phyloP scores from a whole-genome alignment of 352 stramenopile species.

The Phytophthora rubi region DNA sequence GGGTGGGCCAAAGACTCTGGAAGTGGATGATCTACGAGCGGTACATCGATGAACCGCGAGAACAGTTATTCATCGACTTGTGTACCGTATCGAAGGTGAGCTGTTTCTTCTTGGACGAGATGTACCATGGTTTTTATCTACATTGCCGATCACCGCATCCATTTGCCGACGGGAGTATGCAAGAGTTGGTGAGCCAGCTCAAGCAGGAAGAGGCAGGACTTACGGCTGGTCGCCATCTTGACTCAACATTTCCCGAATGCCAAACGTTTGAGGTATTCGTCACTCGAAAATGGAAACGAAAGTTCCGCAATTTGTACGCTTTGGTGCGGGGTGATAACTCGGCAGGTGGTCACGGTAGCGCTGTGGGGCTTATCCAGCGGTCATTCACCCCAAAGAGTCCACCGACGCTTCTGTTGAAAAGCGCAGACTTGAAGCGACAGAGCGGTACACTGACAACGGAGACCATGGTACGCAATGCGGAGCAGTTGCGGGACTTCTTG shows the following conservation, averaged over 20 bases:
- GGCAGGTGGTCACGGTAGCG: constrained; percentile 16
- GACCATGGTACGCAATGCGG: constrained; percentile 57
- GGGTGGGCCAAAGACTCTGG: constrained; percentile 83
- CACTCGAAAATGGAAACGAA: constrained; percentile 84
- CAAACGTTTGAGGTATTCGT: constrained; percentile 94
- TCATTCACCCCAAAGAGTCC: constrained; percentile 37
- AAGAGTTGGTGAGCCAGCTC: constrained; percentile 91
- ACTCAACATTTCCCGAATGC: constrained; percentile 80
- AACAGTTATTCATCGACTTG: constrained; percentile 92
- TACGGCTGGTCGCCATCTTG: constrained; percentile 84
- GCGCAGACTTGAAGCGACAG: constrained; percentile 25
- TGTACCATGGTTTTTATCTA: constrained; percentile 95
- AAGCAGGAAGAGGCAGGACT: constrained; percentile 91
- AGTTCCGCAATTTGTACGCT: constrained; percentile 74
- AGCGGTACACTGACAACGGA: constrained; percentile 40
- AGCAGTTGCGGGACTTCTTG: constrained; percentile 76
- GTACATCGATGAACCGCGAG: constrained; percentile 71
- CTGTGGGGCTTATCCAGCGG: constrained; percentile 36
- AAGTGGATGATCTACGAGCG: constrained; percentile 89
- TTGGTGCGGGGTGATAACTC: constrained; percentile 40
- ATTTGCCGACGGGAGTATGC: constrained; percentile 93
- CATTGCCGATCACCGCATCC: constrained; percentile 94
- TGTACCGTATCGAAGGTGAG: constrained; percentile 95
- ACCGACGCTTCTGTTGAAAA: constrained; percentile 28
- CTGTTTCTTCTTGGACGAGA: constrained; percentile 92